Evolutionary conservation across 306 rosid species (phyloP), one percentile per base, ranked within the genome.

Genomic region (Gastrolobium bilobum): DNA sequence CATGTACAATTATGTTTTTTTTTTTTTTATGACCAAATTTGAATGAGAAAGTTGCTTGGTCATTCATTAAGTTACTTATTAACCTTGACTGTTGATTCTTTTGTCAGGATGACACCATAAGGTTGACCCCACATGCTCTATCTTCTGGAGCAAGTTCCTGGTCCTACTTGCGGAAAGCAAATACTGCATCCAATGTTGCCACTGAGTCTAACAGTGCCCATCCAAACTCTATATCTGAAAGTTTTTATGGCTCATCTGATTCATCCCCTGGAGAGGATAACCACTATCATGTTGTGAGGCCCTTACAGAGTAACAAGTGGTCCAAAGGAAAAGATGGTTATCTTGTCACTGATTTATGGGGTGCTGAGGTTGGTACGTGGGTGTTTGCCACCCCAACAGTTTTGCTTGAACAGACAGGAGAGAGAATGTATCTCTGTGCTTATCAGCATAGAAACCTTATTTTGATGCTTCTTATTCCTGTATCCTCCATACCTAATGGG

Each of bases 261-360:
- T 56, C 39, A 65, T 53, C 89, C 63, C 80, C 79, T 51, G 81
- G 72, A 0, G 90, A 85, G 82, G 88, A 78, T 70, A 73, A 77
- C 81, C 86, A 80, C 50, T 68, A 83, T 83, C 86, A 34, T 73
- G 86, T 90, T 68, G 90, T 86, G 76, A 88, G 97, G 57, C 98
- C 97, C 75, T 90, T 95, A 79, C 88, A 85, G 84, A 89, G 67
- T 57, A 88, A 87, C 57, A 95, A 89, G 83, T 95, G 99, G 99
- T 88, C 97, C 62, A 95, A 87, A 81, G 99, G 98, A 75, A 93
- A 90, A 79, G 96, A 93, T 71, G 96, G 97, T 52, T 95, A 88
- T 87, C 94, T 95, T 82, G 91, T 87, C 83, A 91, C 94, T 81
- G 99, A 95, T 87, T 85, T 93, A 70, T 95, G 98, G 99, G 97